Base-by-base conservation (phyloP, 495 filamentous ascomycete species). In the Annulohypoxylon maeteangense region DNA sequence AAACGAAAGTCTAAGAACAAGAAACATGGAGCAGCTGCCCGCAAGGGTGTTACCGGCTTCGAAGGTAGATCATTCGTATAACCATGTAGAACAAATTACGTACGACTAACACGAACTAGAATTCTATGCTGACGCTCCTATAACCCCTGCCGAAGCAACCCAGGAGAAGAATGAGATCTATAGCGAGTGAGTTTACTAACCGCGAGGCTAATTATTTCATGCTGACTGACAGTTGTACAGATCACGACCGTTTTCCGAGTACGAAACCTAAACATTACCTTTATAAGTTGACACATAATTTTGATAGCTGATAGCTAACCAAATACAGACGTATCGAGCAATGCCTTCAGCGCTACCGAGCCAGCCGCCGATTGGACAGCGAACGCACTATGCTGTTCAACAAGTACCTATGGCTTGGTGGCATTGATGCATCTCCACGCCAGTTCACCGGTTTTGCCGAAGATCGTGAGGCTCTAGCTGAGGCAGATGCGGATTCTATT, bases 381-480 rank as follows among this genome's bases (percentile, higher is more conserved):
- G 77, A 84, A 2, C 86, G 88, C 57, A 79, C 85, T 22, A 81
- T 84, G 29, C 75, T 95, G 23, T 96, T 99, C 81, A 83, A 86
- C 62, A 90, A 90, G 61, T 98, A 94, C 71, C 84, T 98, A 23
- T 78, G 85, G 23, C 91, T 93, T 32, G 95, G 95, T n/a, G 96
- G 96, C 7, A 86, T 98, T 36, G 88, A 90, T 29, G 71, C 85
- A 14, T 85, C 84, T 0, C 85, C 80, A 0, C 92, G 91, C 55
- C 87, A 89, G 72, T 96, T 93, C 65, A 86, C 83, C 10, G 89
- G 89, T 2, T 87, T 89, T 23, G 85, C 84, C 31, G 72, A 85
- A 11, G 81, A 84, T 12, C 82, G 87, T 1, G 77, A 87, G 7
- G 79, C 85, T 42, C 67, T 87, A 74, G 87, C 90, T 25, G 86